Base-by-base conservation (phyloP, 2,329 filamentous ascomycete species). In the Colletotrichum liaoningense region DNA sequence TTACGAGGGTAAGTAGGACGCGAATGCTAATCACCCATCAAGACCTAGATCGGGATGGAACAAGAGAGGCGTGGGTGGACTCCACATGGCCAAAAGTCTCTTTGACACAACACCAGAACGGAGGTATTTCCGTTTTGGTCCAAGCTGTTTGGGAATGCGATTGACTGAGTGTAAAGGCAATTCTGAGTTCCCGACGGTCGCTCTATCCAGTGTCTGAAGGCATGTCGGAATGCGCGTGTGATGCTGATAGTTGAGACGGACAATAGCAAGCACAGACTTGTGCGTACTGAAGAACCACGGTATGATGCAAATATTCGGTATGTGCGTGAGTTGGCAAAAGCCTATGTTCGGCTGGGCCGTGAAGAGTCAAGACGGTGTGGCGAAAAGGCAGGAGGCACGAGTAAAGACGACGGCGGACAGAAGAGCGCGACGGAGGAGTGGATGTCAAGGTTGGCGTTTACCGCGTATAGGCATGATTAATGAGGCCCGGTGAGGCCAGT, bases 71-170 rank as follows among this genome's bases (percentile, higher is more conserved):
- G 59, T 65, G 57, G 49, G 46, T 65, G 59, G 59, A 38, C 64
- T 66, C 69, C 73, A 74, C 69, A 73, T 73, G 63, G 65, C 26
- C 70, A 12, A 75, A 73, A 73, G 73, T 74, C 59, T 74, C 66
- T 75, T 64, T 65, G 63, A 63, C 63, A 67, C 66, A 59, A 38
- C 38, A 28, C 62, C 38, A 69, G 73, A 60, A 67, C 71, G 73
- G 70, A 74, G 63, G 49, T 67, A 55, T 72, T 67, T 28, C 72
- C 72, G 42, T 58, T 74, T 74, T 63, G 68, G 63, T 59, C 58
- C 58, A 63, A 38, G 72, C 52, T 72, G 72, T 74, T 74, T 74
- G 38, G 63, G 22, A 67, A 65, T 70, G 42, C 35, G 33, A 60
- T 73, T 14, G 35, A 46, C 60, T 49, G 16, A 12, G 57, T 38